phyloP scores from a whole-genome alignment of 2,329 filamentous ascomycete species.

The Botrytis hyacinthi region DNA sequence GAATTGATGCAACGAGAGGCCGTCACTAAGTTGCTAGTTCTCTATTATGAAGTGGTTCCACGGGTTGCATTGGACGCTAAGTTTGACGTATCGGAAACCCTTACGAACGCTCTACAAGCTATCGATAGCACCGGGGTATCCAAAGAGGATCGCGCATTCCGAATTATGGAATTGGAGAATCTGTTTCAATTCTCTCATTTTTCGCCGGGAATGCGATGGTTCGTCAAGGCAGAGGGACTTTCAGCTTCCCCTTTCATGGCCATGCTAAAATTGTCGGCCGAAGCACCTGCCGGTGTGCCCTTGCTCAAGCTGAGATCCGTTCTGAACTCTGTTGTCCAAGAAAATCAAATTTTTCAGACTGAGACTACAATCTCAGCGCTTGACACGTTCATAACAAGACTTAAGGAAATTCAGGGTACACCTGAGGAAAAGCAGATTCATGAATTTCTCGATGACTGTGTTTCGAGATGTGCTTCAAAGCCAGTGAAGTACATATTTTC shows the following conservation, averaged over 20 bases:
- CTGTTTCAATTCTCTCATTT: slow-evolving; percentile 76
- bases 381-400: slow-evolving; percentile 46
- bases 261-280: slow-evolving; percentile 58
- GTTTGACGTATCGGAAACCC: slow-evolving; percentile 79
- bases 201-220: slow-evolving; percentile 88
- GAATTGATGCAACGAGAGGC: slow-evolving; percentile 76
- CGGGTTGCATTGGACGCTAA: slow-evolving; percentile 77
- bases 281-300: slow-evolving; percentile 49
- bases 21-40: slow-evolving; percentile 70
- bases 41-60: slow-evolving; percentile 85
- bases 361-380: slow-evolving; percentile 45
- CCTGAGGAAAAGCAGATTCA: slow-evolving; percentile 52
- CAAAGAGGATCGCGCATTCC: slow-evolving; percentile 53
- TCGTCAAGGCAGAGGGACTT: slow-evolving; percentile 68
- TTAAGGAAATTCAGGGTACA: slow-evolving; percentile 34
- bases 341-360: slow-evolving; percentile 64
- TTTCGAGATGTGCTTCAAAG: slow-evolving; percentile 69
- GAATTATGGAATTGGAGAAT: slow-evolving; percentile 74
- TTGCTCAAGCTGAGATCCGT: slow-evolving; percentile 53
- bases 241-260: slow-evolving; percentile 68
- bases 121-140: slow-evolving; percentile 49
- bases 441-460: slow-evolving; percentile 78
- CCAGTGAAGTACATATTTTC: slow-evolving; percentile 82
- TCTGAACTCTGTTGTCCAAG: slow-evolving; percentile 58
- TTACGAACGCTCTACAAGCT: slow-evolving; percentile 66